phyloP scores from a whole-genome alignment of 345 rosid species.

The Boechera stricta region DNA sequence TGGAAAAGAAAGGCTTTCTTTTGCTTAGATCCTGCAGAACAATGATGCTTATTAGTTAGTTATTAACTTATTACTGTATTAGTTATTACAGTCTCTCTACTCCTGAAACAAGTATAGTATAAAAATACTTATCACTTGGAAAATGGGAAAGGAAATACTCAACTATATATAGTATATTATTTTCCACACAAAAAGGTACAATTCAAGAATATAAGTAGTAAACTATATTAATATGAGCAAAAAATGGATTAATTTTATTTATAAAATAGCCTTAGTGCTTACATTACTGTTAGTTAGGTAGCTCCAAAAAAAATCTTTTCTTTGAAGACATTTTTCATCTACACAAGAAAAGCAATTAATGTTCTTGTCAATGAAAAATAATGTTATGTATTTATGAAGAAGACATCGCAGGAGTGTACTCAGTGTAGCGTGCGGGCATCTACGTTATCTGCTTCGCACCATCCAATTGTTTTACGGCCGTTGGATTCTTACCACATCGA shows the following conservation, averaged over 20 bases:
- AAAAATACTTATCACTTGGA: neutral
- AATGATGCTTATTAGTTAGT: constrained; percentile 25
- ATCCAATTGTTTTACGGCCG: constrained; percentile 15
- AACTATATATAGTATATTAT: neutral
- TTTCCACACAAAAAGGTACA: too few relatives aligned
- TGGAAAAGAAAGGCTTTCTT: constrained; percentile 31
- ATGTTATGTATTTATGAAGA: constrained; percentile 5
- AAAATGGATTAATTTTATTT: neutral
- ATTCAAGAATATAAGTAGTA: too few relatives aligned
- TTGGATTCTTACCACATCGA: constrained; percentile 27
- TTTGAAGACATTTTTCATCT: constrained; percentile 13
- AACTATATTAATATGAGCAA: neutral
- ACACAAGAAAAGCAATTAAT: neutral
- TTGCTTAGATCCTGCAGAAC: constrained; percentile 41
- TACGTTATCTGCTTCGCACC: neutral
- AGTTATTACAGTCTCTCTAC: constrained; percentile 1
- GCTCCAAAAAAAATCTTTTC: constrained; percentile 3
- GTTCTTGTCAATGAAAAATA: neutral
- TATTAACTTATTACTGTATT: neutral
- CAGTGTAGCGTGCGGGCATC: neutral
- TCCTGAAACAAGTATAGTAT: constrained; percentile 3
- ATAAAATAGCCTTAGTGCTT: neutral
- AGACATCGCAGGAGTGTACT: neutral
- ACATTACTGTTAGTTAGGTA: constrained; percentile 7
- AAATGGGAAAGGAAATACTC: constrained; percentile 2